Base-by-base conservation (phyloP, 2,329 filamentous ascomycete species). In the Rhynchosporium secalis region DNA sequence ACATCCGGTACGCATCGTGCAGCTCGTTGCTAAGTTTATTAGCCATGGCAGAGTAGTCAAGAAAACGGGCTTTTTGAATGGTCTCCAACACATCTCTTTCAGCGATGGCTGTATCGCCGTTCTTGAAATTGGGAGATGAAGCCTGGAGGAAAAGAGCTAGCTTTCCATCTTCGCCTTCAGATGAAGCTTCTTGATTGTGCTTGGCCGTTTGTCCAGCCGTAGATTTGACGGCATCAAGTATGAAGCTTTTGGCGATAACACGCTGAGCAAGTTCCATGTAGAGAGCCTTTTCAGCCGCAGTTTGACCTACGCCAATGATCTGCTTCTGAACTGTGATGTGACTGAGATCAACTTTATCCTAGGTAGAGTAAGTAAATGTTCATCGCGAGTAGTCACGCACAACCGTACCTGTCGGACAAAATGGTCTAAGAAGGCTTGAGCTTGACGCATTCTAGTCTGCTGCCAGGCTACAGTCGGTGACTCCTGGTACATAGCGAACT, bases 211-310 rank as follows among this genome's bases (percentile, higher is more conserved):
- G 61, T 28, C 15, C 61, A 15, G 38, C 43, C 0, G 47, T 20
- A 8, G 43, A 20, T 7, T 46, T 48, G 9, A 31, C 38, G 10
- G 28, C 28, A 20, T 31, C 36, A 20, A 70, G 64, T 36, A 70
- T 67, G 75, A 85, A 82, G 33, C 80, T 78, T 5, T 79, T 76
- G 0, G 80, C 77, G 52, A 80, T 80, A 1, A 86, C 68, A 49
- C 83, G 78, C 60, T 83, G 79, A 4, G 81, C 80, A 0, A 86
- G 73, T 66, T 86, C 83, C 0, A 81, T 74, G 67, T 87, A 87
- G 0, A 82, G 72, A 1, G 78, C 78, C 33, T 76, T 75, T 64
- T 88, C 84, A 0, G 76, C 77, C 0, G 79, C 71, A 5, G 78
- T 75, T 2, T 83, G 75, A 0, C 72, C 65, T 1, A 83, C 71